Percentiles rank a stretch among this genome's conserved stretches.
These are phyloP conservation scores for Articulospora tetracladia DNA, from an alignment of 495 filamentous ascomycete genomes.

Conservation along the genomic window DNA sequence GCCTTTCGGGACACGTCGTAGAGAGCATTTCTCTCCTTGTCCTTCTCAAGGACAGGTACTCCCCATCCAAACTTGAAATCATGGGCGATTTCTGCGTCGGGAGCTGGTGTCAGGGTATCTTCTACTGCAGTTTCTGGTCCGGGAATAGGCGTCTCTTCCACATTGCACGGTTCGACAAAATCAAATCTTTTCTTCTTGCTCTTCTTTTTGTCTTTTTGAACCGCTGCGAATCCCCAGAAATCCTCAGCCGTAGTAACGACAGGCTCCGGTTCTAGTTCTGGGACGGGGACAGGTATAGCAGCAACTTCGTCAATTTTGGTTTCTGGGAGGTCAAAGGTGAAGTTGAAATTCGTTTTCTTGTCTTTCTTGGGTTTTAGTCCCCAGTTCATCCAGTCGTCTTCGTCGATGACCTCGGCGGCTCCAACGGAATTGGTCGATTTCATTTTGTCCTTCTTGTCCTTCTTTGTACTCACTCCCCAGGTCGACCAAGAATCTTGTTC, in stretches of 20 bases:
- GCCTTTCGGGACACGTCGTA: background rate
- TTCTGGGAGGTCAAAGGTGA: too few species aligned
- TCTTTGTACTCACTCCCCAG: background rate
- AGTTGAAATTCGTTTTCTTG: too few species aligned
- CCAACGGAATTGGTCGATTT: too few species aligned
- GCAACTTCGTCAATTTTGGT: too few species aligned
- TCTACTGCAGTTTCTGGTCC: background rate
- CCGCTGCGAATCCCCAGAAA: background rate
- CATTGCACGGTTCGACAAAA: too few species aligned
- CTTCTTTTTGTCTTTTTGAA: background rate
- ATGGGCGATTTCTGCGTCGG: background rate
- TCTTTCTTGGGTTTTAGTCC: too few species aligned
- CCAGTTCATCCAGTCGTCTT: too few species aligned
- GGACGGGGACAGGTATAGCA: too few species aligned
- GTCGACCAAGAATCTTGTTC: background rate
- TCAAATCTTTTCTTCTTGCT: conserved; percentile 4
- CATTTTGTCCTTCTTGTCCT: background rate
- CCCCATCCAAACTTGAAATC: too few species aligned
- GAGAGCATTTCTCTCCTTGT: background rate
- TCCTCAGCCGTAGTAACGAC: background rate
- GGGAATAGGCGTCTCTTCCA: background rate
- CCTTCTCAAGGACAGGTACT: too few species aligned
- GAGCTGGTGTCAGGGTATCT: background rate
- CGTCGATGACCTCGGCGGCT: background rate
- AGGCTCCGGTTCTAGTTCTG: background rate